Evolutionary conservation across 257 asterid genomes (phyloP).

Genomic region (Cynanchum wilfordii): DNA sequence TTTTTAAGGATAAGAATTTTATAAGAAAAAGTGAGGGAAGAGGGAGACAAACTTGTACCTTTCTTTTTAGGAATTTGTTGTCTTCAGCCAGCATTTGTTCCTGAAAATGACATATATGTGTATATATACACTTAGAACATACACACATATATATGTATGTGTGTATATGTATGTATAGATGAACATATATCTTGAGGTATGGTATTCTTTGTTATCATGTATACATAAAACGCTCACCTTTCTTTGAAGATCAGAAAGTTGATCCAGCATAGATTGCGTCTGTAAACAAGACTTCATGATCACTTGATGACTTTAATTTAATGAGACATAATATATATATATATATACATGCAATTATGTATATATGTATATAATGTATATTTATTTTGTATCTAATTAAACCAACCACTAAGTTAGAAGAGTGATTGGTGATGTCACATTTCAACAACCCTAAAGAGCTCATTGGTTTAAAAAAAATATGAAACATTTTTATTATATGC

Average conservation of each 20-base stretch:
- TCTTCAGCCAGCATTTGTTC: conserved; percentile 25
- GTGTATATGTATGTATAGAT: no score
- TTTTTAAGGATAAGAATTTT: background rate
- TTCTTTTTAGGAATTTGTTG: conserved; percentile 16
- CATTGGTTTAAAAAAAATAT: no score
- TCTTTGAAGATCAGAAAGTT: conserved; percentile 28
- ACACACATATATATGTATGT: background rate
- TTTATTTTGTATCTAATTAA: no score
- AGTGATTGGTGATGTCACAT: background rate
- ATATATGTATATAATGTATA: no score
- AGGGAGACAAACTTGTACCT: conserved; percentile 15
- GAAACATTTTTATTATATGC: no score
- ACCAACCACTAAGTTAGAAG: background rate
- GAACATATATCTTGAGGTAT: background rate
- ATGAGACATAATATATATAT: background rate
- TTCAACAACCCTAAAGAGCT: background rate
- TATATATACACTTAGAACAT: background rate
- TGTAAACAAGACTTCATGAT: background rate
- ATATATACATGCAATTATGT: no score
- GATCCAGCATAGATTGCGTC: conserved; percentile 24
- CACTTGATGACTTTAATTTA: background rate
- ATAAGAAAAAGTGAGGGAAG: no score
- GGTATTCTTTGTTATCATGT: background rate
- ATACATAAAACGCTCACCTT: background rate
- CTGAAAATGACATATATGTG: background rate